Evolutionary conservation across 441 rosid genomes (phyloP), one percentile per base, ranked within the genome.

Genomic region (Aquilaria agallochum): DNA sequence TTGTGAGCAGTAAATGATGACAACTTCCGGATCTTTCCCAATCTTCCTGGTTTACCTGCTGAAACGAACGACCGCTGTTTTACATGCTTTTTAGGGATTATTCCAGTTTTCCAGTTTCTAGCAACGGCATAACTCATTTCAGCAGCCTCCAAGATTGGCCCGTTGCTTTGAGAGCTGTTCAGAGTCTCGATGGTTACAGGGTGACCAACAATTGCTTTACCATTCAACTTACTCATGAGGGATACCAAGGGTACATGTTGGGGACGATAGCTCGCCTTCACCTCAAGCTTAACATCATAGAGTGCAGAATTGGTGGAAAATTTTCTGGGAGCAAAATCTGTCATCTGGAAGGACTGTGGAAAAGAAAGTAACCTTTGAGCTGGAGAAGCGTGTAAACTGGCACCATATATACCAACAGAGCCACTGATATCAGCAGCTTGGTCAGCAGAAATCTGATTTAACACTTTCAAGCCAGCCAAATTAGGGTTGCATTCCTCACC

Each of bases 231-330:
- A 74, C 98, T 92, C 92, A 80, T 84, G 11, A 90, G 92, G 47
- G 99, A 95, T 57, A 95, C 90, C 69, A 95, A 59, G 1, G 98
- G 98, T 68, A 92, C 99, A 69, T 85, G 82, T 20, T 73, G 82
- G 33, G 89, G 94, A 71, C 69, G 78, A 66, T 80, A 84, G 77
- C 77, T 77, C 47, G 87, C 84, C 74, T 92, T 84, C 62, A 90
- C 99, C 77, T 85, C 92, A 42, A 95, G 82, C 68, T 78, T 74
- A 55, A 95, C 89, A 55, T 92, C 88, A 67, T 80, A 84, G 15
- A 95, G 73, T 50, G 78, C 76, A 58, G 86, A 76, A 50, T 71
- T 70, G 5, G 71, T 59, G 51, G 66, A 31, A 50, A 64, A 57
- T 49, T 62, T 76, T 68, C 83, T 77, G 55, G 70, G 66, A 13